A percentile compares a stretch with the other conserved stretches of the same genome.
Evolutionary conservation across 805 yeast genomes (phyloP).

Genomic region (Blastobotrys robertii): DNA sequence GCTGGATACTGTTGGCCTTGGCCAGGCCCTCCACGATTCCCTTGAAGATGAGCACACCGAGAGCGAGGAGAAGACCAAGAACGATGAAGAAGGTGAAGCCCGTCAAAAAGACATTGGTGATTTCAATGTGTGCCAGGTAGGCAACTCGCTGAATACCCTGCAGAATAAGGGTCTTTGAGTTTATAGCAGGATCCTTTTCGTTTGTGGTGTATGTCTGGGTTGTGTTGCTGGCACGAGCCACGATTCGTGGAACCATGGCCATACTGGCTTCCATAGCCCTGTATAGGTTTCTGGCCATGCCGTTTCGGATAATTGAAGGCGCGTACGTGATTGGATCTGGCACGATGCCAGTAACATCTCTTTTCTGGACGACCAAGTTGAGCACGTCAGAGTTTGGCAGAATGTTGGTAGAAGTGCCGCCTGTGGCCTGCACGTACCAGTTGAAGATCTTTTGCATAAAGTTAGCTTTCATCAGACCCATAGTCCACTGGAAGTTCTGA

Average conservation of each 20-base stretch:
- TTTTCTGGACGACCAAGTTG: conserved; percentile 67
- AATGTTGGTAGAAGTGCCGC: conserved; percentile 76
- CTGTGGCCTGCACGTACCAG: conserved; percentile 95
- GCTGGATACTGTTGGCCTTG: conserved; percentile 47
- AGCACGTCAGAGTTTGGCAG: conserved; percentile 51
- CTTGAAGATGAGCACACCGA: conserved; percentile 47
- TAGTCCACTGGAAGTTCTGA: conserved; percentile 92
- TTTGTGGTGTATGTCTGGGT: conserved; percentile 20
- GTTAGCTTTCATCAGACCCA: conserved; percentile 71
- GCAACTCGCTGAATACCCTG: conserved; percentile 93
- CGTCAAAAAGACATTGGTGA: conserved; percentile 78
- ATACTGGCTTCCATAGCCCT: conserved; percentile 6
- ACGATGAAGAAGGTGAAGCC: conserved; percentile 35
- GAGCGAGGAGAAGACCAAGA: conserved; percentile 2
- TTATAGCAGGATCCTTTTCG: conserved; percentile 51
- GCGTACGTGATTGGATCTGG: conserved; percentile 10
- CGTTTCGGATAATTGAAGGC: conserved; percentile 5
- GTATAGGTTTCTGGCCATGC: conserved; percentile 9
- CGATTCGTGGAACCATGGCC: conserved; percentile 5
- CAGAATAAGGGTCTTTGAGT: conserved; percentile 65
- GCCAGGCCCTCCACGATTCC: conserved; percentile 57
- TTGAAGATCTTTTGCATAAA: conserved; percentile 78
- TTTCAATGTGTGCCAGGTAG: conserved; percentile 72
- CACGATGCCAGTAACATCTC: conserved; percentile 16
- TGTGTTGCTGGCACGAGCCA: background rate